phyloP scores from a whole-genome alignment of 208 protist species.

The Blechomonas ayalai region DNA sequence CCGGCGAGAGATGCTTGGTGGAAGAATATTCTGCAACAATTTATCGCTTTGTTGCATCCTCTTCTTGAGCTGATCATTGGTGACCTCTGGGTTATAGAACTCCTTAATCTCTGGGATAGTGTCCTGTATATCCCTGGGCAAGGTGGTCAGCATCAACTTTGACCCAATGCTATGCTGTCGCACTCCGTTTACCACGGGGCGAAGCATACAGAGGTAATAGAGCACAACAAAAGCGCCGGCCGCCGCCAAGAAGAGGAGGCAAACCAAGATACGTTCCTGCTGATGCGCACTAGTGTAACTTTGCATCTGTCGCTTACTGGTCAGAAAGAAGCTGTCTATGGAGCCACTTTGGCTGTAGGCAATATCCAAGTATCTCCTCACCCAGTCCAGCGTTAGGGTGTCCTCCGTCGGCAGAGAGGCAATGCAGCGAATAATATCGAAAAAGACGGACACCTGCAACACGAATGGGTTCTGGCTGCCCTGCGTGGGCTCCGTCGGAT shows the following conservation, averaged over 20 bases:
- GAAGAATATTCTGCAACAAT: conserved; percentile 44
- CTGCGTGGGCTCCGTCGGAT: conserved; percentile 4
- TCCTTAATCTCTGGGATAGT: conserved; percentile 26
- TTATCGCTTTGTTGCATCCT: conserved; percentile 30
- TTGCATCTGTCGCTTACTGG: neutral
- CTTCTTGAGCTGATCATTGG: conserved; percentile 29
- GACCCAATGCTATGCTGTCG: conserved; percentile 8
- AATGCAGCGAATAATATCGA: conserved; percentile 7
- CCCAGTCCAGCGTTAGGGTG: neutral
- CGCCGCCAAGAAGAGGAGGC: neutral
- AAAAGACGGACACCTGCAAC: conserved; percentile 3
- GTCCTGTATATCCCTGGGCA: conserved; percentile 19
- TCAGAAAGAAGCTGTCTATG: conserved; percentile 1
- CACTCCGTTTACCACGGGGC: conserved; percentile 2
- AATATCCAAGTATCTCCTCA: too few relatives aligned
- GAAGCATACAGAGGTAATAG: conserved; percentile 3
- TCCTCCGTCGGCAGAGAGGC: neutral
- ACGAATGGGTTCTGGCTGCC: conserved; percentile 11
- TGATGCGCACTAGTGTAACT: neutral
- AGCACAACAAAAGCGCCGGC: neutral
- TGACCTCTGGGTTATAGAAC: conserved; percentile 17
- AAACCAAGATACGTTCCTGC: neutral
- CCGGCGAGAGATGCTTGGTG: conserved; percentile 23
- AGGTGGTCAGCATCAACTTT: conserved; percentile 18
- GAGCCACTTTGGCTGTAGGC: neutral